Conservation (phyloP, 1,284 basidiomycete genomes). For the Coriolopsis trogii region DNA sequence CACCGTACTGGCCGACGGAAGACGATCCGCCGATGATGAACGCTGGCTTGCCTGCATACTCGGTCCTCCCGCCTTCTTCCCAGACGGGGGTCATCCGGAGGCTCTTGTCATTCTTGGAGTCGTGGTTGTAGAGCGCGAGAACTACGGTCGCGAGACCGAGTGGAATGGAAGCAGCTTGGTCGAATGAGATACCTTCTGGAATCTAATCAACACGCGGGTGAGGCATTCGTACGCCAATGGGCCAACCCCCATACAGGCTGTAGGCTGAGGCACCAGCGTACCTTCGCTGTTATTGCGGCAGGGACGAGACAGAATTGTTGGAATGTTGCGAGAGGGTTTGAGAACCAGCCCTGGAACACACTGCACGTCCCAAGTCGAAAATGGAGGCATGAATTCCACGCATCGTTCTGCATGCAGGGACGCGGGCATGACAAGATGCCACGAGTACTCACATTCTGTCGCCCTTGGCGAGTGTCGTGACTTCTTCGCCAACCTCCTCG, state of each 20-base stretch:
- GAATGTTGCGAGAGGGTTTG: slow-evolving; percentile 30
- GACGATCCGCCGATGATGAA: slow-evolving; percentile 48
- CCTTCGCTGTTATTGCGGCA: slow-evolving; percentile 35
- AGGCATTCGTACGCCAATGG: too few relatives aligned
- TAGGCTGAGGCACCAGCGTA: background rate
- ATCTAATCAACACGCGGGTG: too few relatives aligned
- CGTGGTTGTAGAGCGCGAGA: slow-evolving; percentile 29
- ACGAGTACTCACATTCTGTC: slow-evolving; percentile 35
- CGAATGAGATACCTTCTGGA: slow-evolving; percentile 32
- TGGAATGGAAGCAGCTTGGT: slow-evolving; percentile 36
- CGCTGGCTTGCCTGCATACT: slow-evolving; percentile 41
- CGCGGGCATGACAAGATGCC: too few relatives aligned
- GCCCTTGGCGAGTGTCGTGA: slow-evolving; percentile 54
- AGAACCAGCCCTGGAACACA: slow-evolving; percentile 30
- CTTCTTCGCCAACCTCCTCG: slow-evolving; percentile 53
- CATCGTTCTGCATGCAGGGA: background rate
- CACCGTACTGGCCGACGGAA: slow-evolving; percentile 47
- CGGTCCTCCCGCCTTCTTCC: slow-evolving; percentile 36
- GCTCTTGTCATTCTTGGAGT: slow-evolving; percentile 30
- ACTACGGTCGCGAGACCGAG: slow-evolving; percentile 33
- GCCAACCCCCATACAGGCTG: background rate
- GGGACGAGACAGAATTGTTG: slow-evolving; percentile 38
- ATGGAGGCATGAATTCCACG: background rate
- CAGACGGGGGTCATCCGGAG: slow-evolving; percentile 34
- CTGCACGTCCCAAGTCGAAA: slow-evolving; percentile 14